Evolutionary conservation across 345 rosid genomes (phyloP).

Genomic region (Populus simonii): DNA sequence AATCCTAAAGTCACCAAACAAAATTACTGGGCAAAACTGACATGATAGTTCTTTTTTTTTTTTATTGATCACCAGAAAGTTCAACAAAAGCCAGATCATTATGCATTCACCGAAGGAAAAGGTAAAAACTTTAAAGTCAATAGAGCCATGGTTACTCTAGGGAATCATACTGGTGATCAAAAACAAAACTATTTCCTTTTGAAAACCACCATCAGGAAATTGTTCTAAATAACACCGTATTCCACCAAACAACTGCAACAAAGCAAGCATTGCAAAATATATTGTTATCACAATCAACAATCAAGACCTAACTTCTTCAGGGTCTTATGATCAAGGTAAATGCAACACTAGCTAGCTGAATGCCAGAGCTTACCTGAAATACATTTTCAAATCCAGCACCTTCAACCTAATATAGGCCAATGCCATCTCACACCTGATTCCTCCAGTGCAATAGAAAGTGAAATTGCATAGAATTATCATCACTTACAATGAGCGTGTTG

Average conservation of each 20-base stretch:
- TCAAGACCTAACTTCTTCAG: not conserved
- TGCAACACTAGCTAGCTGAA: not conserved
- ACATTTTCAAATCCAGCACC: conserved; percentile 86
- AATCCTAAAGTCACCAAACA: conserved; percentile 47
- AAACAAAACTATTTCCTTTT: conserved; percentile 93
- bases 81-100: not conserved
- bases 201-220: conserved; percentile 87
- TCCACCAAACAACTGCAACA: conserved; percentile 85
- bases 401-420: conserved; percentile 85
- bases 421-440: conserved; percentile 98
- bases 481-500: not conserved
- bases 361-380: conserved; percentile 56
- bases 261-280: conserved; percentile 14
- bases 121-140: not conserved
- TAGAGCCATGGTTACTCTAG: not conserved
- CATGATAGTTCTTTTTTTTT: not conserved
- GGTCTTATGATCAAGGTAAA: conserved; percentile 5
- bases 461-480: too few relatives aligned
- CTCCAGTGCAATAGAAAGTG: conserved; percentile 98
- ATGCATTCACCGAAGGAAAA: not conserved
- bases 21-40: not conserved
- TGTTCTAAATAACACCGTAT: conserved; percentile 91
- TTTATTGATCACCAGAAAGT: not conserved
- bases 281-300: conserved; percentile 9
- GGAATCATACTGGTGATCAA: conserved; percentile 75